Conservation (phyloP, 352 stramenopile genomes). For the Phytopythium oedochilum region DNA sequence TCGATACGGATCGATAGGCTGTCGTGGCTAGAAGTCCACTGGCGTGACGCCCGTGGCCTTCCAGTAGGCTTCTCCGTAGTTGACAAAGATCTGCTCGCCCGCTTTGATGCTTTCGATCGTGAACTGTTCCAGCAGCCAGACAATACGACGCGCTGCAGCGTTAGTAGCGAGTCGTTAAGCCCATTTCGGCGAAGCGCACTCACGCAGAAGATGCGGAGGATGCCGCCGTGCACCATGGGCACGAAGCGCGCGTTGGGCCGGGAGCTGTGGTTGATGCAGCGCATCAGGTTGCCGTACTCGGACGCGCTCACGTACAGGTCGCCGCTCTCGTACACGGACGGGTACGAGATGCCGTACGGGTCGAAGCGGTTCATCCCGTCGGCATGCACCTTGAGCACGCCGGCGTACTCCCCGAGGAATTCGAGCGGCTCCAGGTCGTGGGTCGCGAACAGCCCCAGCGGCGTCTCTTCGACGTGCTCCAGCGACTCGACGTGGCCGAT, state of each 20-base stretch:
- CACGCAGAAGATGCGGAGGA: slow-evolving; percentile 78
- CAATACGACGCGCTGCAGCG: slow-evolving; percentile 4
- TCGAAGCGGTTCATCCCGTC: slow-evolving; percentile 38
- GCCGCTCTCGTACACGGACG: slow-evolving; percentile 58
- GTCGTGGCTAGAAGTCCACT: slow-evolving; percentile 20
- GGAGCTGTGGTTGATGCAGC: slow-evolving; percentile 74
- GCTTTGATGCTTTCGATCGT: slow-evolving; percentile 30
- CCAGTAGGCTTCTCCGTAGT: slow-evolving; percentile 71
- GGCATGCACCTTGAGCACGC: slow-evolving; percentile 50
- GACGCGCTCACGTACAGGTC: slow-evolving; percentile 63
- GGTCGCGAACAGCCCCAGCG: slow-evolving; percentile 58
- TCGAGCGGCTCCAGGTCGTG: slow-evolving; percentile 32
- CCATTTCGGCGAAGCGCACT: slow-evolving; percentile 9
- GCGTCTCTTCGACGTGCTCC: slow-evolving; percentile 36
- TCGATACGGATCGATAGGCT: background rate
- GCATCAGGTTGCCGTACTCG: slow-evolving; percentile 74
- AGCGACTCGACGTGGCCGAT: slow-evolving; percentile 51
- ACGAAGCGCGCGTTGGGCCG: slow-evolving; percentile 56
- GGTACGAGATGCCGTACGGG: slow-evolving; percentile 67
- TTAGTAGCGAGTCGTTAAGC: too few relatives aligned
- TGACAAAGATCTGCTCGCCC: slow-evolving; percentile 70
- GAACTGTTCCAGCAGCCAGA: slow-evolving; percentile 33
- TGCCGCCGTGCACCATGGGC: slow-evolving; percentile 56
- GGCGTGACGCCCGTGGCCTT: slow-evolving; percentile 52
- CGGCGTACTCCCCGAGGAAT: slow-evolving; percentile 68